Evolutionary conservation across 768 basidiomycete species (phyloP).

Genomic region (Leccinum imitatum): DNA sequence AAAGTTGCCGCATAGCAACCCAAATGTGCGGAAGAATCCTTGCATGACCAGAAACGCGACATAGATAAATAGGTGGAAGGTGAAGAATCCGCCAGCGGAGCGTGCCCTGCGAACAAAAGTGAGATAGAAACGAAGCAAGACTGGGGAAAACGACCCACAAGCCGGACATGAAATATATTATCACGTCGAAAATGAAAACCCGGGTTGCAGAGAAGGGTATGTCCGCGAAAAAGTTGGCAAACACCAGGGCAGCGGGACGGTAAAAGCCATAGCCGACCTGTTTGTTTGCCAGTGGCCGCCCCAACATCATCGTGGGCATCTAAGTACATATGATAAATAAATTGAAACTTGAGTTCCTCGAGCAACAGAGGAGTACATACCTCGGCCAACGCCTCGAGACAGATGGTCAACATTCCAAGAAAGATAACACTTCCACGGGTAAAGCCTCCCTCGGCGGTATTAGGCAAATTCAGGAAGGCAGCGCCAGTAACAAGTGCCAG

Average conservation of each 20-base stretch:
- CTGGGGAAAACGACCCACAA: constrained; percentile 37
- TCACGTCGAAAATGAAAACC: constrained; percentile 59
- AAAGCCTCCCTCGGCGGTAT: constrained; percentile 78
- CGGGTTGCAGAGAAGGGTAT: constrained; percentile 65
- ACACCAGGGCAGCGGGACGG: constrained; percentile 59
- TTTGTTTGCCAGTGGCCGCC: constrained; percentile 72
- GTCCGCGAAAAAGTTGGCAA: constrained; percentile 69
- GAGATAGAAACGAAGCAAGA: constrained; percentile 19
- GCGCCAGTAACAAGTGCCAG: constrained; percentile 64
- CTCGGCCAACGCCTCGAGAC: constrained; percentile 73
- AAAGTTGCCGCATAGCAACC: constrained; percentile 54
- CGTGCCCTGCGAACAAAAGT: constrained; percentile 25
- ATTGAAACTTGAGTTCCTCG: not conserved
- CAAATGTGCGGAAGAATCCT: constrained; percentile 80
- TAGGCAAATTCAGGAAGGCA: constrained; percentile 70
- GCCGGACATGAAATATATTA: constrained; percentile 67
- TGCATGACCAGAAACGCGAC: constrained; percentile 71
- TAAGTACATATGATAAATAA: constrained; percentile 3
- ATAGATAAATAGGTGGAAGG: constrained; percentile 67
- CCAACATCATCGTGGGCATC: constrained; percentile 77
- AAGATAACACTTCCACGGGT: constrained; percentile 86
- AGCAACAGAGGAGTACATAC: constrained; percentile 33
- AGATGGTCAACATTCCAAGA: constrained; percentile 60
- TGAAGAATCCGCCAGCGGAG: constrained; percentile 45
- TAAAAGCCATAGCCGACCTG: constrained; percentile 68